A percentile compares a stretch with the other conserved stretches of the same genome.
phyloP scores from a whole-genome alignment of 805 yeast genomes.

The Sugiyamaella floridensis region DNA sequence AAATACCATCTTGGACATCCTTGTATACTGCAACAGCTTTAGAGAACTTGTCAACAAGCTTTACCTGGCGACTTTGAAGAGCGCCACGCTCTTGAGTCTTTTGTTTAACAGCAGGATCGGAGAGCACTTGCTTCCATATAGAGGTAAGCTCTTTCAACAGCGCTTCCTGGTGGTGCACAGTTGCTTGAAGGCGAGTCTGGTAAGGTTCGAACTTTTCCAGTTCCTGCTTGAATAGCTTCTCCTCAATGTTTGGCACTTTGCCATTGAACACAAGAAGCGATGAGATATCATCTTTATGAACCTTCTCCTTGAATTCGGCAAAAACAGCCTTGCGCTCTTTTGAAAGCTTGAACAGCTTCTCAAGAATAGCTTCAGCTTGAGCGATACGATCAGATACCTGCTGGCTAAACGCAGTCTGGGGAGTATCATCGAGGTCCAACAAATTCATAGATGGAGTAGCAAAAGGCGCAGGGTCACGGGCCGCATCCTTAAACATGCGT shows the following conservation, averaged over 20 bases:
- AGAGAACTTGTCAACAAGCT: slow-evolving; percentile 37
- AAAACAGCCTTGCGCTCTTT: slow-evolving; percentile 57
- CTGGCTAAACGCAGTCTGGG: slow-evolving; percentile 33
- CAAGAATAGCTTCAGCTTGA: slow-evolving; percentile 48
- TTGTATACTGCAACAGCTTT: slow-evolving; percentile 53
- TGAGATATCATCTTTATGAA: slow-evolving; percentile 80
- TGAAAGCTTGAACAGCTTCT: slow-evolving; percentile 55
- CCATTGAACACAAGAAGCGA: slow-evolving; percentile 62
- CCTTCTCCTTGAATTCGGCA: slow-evolving; percentile 57
- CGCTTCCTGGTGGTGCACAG: slow-evolving; percentile 57
- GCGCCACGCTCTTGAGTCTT: slow-evolving; percentile 34
- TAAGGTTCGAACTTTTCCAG: slow-evolving; percentile 68
- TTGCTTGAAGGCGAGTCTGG: slow-evolving; percentile 57
- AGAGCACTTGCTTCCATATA: slow-evolving; percentile 41
- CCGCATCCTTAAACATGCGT: slow-evolving; percentile 23
- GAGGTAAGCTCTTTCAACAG: slow-evolving; percentile 42
- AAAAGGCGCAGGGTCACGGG: slow-evolving; percentile 1
- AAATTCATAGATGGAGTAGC: slow-evolving; percentile 33
- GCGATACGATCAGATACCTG: slow-evolving; percentile 36
- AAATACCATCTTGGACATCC: slow-evolving; percentile 49
- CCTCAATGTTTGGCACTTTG: slow-evolving; percentile 49
- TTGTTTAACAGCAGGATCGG: slow-evolving; percentile 40
- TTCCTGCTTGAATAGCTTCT: slow-evolving; percentile 57
- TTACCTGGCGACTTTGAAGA: slow-evolving; percentile 30
- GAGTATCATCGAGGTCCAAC: slow-evolving; percentile 53